phyloP scores from a whole-genome alignment of 345 rosid species.

The Gossypium longicalyx region DNA sequence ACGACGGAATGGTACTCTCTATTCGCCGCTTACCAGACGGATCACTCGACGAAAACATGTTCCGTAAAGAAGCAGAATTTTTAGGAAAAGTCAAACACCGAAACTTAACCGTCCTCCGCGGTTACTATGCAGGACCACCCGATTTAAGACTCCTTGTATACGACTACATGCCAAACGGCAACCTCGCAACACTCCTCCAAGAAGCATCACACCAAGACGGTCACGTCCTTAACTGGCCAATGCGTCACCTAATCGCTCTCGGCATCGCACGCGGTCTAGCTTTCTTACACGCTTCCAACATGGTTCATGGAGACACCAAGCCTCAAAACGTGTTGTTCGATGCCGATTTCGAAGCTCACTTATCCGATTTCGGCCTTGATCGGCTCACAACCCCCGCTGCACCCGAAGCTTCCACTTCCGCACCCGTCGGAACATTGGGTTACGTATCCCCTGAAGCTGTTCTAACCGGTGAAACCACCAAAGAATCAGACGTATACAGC shows the following conservation, averaged over 20 bases:
- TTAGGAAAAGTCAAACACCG: slow-evolving; percentile 84
- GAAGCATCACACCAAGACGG: slow-evolving; percentile 99
- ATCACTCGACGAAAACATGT: slow-evolving; percentile 58
- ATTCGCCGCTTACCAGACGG: slow-evolving; percentile 69
- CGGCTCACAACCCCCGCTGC: slow-evolving; percentile 47
- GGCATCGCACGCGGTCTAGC: slow-evolving; percentile 94
- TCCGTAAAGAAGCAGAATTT: slow-evolving; percentile 77
- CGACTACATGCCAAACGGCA: slow-evolving; percentile 98
- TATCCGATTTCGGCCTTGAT: slow-evolving; percentile 83
- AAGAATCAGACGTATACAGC: slow-evolving; percentile 86
- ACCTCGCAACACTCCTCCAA: slow-evolving; percentile 83
- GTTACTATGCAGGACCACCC: slow-evolving; percentile 81
- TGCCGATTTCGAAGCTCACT: slow-evolving; percentile 94
- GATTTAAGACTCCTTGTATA: slow-evolving; percentile 75
- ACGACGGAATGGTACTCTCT: slow-evolving; percentile 89
- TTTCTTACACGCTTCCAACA: slow-evolving; percentile 70
- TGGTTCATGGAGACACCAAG: slow-evolving; percentile 87
- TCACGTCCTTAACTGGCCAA: slow-evolving; percentile 95
- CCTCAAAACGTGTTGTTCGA: slow-evolving; percentile 91
- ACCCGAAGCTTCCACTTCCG: slow-evolving; percentile 58
- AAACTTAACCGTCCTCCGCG: slow-evolving; percentile 84
- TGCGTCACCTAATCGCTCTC: slow-evolving; percentile 94
- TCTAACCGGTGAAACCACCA: slow-evolving; percentile 54
- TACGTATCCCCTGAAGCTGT: slow-evolving; percentile 76
- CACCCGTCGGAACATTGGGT: slow-evolving; percentile 64